These are phyloP conservation scores for Brassica incana DNA, from an alignment of 345 rosid species.

Conservation along the genomic window DNA sequence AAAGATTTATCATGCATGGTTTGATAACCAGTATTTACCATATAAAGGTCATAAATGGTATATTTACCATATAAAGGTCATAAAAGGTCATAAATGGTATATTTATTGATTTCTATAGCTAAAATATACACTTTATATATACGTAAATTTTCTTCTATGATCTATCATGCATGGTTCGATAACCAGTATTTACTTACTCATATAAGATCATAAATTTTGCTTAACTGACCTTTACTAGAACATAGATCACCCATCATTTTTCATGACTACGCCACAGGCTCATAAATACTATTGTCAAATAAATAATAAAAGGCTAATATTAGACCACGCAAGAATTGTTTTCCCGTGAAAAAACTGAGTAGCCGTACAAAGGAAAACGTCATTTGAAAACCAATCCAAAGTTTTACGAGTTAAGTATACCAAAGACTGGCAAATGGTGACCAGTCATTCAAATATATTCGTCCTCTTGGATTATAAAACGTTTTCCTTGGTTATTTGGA, in stretches of 20 bases:
- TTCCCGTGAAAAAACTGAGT: background rate
- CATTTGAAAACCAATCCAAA: background rate
- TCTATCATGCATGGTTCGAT: background rate
- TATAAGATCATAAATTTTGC: background rate
- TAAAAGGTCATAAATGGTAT: too few species aligned
- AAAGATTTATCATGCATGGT: background rate
- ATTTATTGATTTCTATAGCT: background rate
- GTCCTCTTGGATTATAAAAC: slow-evolving; percentile 6
- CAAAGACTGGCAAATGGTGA: slow-evolving; percentile 15
- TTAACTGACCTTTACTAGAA: background rate
- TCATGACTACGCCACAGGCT: background rate
- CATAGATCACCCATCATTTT: background rate
- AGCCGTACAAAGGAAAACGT: background rate
- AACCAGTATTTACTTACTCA: background rate
- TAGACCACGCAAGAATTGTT: background rate
- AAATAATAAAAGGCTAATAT: background rate
- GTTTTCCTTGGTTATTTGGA: background rate
- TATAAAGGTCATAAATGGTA: background rate
- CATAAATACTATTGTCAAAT: background rate
- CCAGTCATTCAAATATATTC: background rate
- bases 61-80: too few species aligned
- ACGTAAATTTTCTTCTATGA: background rate
- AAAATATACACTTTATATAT: background rate
- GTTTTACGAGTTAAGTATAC: background rate
- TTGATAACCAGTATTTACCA: background rate